Conservation (phyloP, 1,284 basidiomycete genomes). For the Moesziomyces sp. region DNA sequence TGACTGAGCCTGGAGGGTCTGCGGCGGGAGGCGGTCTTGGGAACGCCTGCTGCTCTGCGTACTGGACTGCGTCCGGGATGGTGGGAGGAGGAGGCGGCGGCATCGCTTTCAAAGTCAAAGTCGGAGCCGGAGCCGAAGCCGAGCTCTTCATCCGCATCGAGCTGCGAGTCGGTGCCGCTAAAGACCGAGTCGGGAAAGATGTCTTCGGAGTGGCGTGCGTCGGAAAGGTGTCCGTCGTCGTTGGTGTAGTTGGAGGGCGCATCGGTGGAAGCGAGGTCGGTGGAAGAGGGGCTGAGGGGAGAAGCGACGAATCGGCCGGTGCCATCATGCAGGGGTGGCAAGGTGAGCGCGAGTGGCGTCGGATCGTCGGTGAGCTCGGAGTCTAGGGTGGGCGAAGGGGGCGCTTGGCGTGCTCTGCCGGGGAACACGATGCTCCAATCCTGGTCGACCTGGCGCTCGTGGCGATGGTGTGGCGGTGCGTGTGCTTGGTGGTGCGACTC, state of each 20-base stretch:
- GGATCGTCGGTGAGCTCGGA: slow-evolving; percentile 9
- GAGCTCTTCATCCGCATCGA: slow-evolving; percentile 48
- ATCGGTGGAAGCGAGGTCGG: slow-evolving; percentile 19
- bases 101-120: slow-evolving; percentile 47
- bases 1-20: slow-evolving; percentile 30
- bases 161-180: slow-evolving; percentile 37
- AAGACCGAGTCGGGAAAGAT: slow-evolving; percentile 35
- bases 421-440: slow-evolving; percentile 53
- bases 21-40: too few species aligned
- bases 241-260: slow-evolving; percentile 17
- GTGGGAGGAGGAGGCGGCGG: slow-evolving; percentile 26
- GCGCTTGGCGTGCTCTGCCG: slow-evolving; percentile 25
- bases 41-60: too few species aligned
- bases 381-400: slow-evolving; percentile 8
- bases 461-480: slow-evolving; percentile 9
- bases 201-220: slow-evolving; percentile 21
- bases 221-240: slow-evolving; percentile 22
- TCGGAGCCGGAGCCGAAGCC: slow-evolving; percentile 49
- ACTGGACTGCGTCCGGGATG: slow-evolving; percentile 31
- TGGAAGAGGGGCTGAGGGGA: slow-evolving; percentile 31
- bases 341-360: slow-evolving; percentile 27
- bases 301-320: slow-evolving; percentile 44
- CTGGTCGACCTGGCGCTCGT: slow-evolving; percentile 16
- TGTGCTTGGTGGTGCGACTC: slow-evolving; percentile 14
- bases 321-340: slow-evolving; percentile 43